A percentile compares a stretch with the other conserved stretches of the same genome.
These are phyloP conservation scores for Dictyostelium purpureum DNA, from an alignment of 78 protist genomes.

Conservation along the genomic window DNA sequence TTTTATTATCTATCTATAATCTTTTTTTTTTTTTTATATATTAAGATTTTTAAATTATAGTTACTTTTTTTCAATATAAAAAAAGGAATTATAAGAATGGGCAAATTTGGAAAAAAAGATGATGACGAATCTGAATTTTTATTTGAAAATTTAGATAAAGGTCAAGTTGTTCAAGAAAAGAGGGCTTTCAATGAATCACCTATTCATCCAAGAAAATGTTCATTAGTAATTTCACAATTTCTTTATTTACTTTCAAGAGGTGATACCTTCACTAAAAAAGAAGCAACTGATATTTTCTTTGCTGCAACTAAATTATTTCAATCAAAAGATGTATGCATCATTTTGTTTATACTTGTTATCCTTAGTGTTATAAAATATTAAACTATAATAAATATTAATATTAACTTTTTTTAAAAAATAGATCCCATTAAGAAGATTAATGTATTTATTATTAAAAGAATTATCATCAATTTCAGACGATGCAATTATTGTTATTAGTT, in stretches of 20 bases:
- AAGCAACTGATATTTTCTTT: constrained; percentile 98
- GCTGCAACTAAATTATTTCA: constrained; percentile 97
- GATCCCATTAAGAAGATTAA: constrained; percentile 92
- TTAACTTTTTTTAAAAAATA: background rate
- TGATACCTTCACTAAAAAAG: constrained; percentile 88
- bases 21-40: background rate
- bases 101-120: constrained; percentile 10
- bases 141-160: constrained; percentile 92
- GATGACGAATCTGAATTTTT: constrained; percentile 74
- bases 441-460: constrained; percentile 94
- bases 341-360: background rate
- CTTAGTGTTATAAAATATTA: background rate
- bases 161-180: constrained; percentile 96
- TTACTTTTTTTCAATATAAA: too few species aligned
- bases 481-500: constrained; percentile 91
- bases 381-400: background rate
- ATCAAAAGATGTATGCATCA: constrained; percentile 86
- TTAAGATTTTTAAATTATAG: background rate
- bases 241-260: constrained; percentile 96
- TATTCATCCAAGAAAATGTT: constrained; percentile 89
- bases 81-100: background rate
- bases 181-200: constrained; percentile 91
- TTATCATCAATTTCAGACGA: constrained; percentile 92
- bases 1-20: background rate
- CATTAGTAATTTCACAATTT: constrained; percentile 89